Evolutionary conservation across 148 eudicot species (phyloP), one percentile per base, ranked within the genome.

Genomic region (Persicaria tinctoria): DNA sequence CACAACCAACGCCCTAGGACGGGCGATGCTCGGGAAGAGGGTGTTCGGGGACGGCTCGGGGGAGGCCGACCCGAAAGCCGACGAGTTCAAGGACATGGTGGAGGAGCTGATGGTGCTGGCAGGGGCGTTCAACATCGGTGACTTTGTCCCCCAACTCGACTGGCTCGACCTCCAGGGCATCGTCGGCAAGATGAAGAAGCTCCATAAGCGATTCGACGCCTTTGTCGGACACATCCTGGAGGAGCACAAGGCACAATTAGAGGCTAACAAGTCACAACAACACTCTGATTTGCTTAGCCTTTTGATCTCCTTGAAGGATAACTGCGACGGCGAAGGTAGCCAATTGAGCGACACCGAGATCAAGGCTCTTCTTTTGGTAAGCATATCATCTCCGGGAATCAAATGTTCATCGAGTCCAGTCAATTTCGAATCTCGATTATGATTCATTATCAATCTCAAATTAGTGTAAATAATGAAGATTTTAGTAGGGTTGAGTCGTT

Each of bases 281-380:
- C 84, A 85, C 49, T 62, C 76, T 3, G 99, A 95, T 74, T 77
- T 95, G 47, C 75, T 95, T 60, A 89, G 75, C 23, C 88, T 84
- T 17, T 79, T 95, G 78, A 76, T 92, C 9, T 87, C 90, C 20
- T 80, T 89, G 73, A 87, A 87, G 80, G 87, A 85, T 75, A 70
- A 88, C 46, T 80, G 46, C 68, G 96, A 84, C 70, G 93, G 78
- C 5, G 96, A 89, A 46, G 96, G 87, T 16, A 84, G 82, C 60
- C 83, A 80, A 72, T 81, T 95, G 46, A 86, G 80, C 5, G 97
- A 95, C 18, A 87, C 83, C 0, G 99, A 95, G 72, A 95, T 92
- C 77, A 95, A 95, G 82, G 99, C 99, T 38, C 82, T 95, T 76
- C 96, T 95, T 51, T 73, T 95, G 97, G 97, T 95, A 86, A 71